Evolutionary conservation across 192 early-diverging fungal genomes (phyloP), one percentile per base, ranked within the genome.

Genomic region (Coemansia aciculifera): DNA sequence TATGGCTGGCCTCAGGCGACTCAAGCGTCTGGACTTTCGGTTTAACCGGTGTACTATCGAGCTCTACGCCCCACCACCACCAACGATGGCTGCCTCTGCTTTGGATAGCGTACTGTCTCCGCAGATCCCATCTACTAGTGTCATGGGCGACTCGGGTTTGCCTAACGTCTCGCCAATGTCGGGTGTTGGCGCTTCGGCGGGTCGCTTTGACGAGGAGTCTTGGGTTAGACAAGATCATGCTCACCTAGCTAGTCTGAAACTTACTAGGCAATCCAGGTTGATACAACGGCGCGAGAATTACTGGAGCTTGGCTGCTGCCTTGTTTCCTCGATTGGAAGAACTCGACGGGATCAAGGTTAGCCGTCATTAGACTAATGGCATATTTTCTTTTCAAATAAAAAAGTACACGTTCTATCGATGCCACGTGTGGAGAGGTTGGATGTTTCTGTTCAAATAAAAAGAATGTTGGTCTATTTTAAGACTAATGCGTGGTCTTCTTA

Each of bases 311-410:
- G 75, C 75, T 0, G 60, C 64, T 10, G 31, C 64, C 10, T 38
- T 71, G 57, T 77, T 82, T 63, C 72, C 80, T 40, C 59, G 72
- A 2, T 59, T 82, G 40, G 72, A 82, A 37, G 75, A 73, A 48
- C 75, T 82, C 21, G 80, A 82, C 19, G 80, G 80, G 1, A 73
- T 73, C 43, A 81, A 81, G 52, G 63, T 66, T 11, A 66, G 69
- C 3, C 56, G 56, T 11, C 77, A 68, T 43, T 76, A 66, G 60
- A 31, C 42, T 12, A 21, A 49, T 68, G 32, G 21, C 23, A 27
- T 27, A 10, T 7, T 51, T 51, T 24, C 5, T 42, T 12, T 48
- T 19, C 7, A 7, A 5, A 7, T 5, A 51, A 51, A 51, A 24
- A 3, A 17, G n/a, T 12, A 51, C 48, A 24, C 10, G 48, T 24